Evolutionary conservation across 306 rosid genomes (phyloP).

Genomic region (Trifolium dubium): DNA sequence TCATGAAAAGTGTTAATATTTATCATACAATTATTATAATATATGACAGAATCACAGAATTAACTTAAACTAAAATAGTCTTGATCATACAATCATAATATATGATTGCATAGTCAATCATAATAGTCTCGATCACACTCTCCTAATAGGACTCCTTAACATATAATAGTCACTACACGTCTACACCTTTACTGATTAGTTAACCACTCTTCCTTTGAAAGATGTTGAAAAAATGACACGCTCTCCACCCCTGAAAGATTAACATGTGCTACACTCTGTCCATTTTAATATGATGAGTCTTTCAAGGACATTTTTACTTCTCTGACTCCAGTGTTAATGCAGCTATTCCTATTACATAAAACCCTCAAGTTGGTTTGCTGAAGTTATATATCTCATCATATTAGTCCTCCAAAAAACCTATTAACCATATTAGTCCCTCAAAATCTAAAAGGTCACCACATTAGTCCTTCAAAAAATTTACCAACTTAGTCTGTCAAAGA

Average conservation of each 20-base stretch:
- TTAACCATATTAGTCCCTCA: neutral
- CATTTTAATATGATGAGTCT: neutral
- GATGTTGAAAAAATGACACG: neutral
- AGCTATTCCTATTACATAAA: neutral
- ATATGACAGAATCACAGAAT: neutral
- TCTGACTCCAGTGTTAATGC: neutral
- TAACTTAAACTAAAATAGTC: neutral
- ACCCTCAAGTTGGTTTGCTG: neutral
- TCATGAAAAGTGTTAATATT: neutral
- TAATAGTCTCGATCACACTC: neutral
- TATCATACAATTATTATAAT: neutral
- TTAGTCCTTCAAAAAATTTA: neutral
- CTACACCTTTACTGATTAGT: neutral
- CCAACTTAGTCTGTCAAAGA: neutral
- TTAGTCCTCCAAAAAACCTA: neutral
- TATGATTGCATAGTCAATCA: neutral
- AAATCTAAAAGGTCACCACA: neutral
- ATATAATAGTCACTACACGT: neutral
- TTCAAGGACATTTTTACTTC: no score
- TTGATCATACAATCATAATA: conserved; percentile 8
- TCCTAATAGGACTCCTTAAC: neutral
- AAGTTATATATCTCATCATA: neutral
- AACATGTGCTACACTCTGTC: neutral
- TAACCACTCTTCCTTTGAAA: neutral
- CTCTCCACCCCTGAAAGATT: neutral